Conservation (phyloP, 1,139 yeast genomes). For the Meyerozyma smithsonii region DNA sequence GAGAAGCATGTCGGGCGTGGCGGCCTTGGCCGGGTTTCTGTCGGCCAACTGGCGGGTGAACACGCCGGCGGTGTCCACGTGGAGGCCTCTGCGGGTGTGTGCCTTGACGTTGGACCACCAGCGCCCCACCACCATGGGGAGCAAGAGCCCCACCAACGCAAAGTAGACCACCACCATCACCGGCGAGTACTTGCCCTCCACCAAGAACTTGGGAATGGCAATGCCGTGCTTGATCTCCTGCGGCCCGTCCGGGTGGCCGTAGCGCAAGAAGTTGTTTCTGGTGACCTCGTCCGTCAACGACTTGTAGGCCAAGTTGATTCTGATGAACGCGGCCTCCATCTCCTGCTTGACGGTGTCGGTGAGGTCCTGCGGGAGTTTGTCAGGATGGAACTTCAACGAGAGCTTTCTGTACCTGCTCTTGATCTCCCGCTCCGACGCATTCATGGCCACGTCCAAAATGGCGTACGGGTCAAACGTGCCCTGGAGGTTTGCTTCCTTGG, state of each 20-base stretch:
- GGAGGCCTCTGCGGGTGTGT: slow-evolving; percentile 79
- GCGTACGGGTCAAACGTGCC: slow-evolving; percentile 84
- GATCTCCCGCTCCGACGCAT: slow-evolving; percentile 71
- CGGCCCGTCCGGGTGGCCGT: slow-evolving; percentile 98
- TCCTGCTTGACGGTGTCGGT: slow-evolving; percentile 50
- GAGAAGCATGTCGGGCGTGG: slow-evolving; percentile 56
- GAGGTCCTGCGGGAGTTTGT: slow-evolving; percentile 70
- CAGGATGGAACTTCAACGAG: slow-evolving; percentile 89
- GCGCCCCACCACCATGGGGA: slow-evolving; percentile 73
- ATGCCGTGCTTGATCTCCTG: slow-evolving; percentile 94
- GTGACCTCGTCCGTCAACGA: slow-evolving; percentile 89
- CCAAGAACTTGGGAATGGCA: slow-evolving; percentile 88
- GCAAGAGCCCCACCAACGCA: slow-evolving; percentile 64
- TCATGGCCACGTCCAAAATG: slow-evolving; percentile 66
- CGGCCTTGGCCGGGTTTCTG: slow-evolving; percentile 71
- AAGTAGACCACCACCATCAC: slow-evolving; percentile 63
- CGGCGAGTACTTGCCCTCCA: slow-evolving; percentile 77
- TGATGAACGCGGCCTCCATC: slow-evolving; percentile 74
- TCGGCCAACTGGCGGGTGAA: slow-evolving; percentile 63
- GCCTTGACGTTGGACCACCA: slow-evolving; percentile 91
- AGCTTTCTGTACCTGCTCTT: slow-evolving; percentile 81
- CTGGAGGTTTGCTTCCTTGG: slow-evolving; percentile 43
- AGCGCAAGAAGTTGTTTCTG: slow-evolving; percentile 74
- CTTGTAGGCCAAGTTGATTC: slow-evolving; percentile 87
- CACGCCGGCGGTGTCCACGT: slow-evolving; percentile 72